Evolutionary conservation across 1,284 basidiomycete genomes (phyloP), one percentile per base, ranked within the genome.

Genomic region (Sparassis latifolia): DNA sequence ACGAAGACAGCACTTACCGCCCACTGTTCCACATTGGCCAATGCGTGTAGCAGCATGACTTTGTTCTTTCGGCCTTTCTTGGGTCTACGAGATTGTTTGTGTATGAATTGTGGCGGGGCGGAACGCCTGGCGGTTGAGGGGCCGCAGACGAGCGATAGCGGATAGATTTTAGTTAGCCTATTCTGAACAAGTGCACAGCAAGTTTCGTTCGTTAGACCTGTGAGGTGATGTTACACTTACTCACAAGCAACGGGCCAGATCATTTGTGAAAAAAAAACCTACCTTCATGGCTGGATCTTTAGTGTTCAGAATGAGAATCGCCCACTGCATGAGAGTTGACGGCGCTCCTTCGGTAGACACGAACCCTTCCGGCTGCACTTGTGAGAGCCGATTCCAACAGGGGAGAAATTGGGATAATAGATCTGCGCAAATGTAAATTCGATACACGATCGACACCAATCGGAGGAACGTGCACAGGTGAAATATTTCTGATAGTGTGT

Each of bases 21-120:
- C 86, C 90, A 96, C 63, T 92, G 91, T 61, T 94, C 92, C 48
- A 96, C 92, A 64, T 92, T 92, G 1, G 92, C 91, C 3, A 94
- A 71, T 2, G 90, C 88, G 69, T 92, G 77, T 27, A 94, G 70
- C 80, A 92, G 80, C 3, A 84, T 79, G 2, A 88, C 84, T 27
- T 85, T 72, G 58, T 81, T 89, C 65, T 82, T 84, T 45, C 86
- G 69, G 84, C 73, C 56, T 83, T 82, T 0, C 73, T 76, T 0
- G 87, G 84, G 52, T 80, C 75, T 1, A 89, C 81, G 0, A 76
- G 78, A 51, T 82, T 81, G 46, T 69, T 67, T 12, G 67, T 57
- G 51, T 74, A 77, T 0, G 68, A 62, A 0, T 77, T 78, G 47
- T 85, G 79, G 6, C 90, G 74, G 0, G 84, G 80, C 4, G 90